phyloP scores from a whole-genome alignment of 768 basidiomycete genomes.

The Lentinula boryana region DNA sequence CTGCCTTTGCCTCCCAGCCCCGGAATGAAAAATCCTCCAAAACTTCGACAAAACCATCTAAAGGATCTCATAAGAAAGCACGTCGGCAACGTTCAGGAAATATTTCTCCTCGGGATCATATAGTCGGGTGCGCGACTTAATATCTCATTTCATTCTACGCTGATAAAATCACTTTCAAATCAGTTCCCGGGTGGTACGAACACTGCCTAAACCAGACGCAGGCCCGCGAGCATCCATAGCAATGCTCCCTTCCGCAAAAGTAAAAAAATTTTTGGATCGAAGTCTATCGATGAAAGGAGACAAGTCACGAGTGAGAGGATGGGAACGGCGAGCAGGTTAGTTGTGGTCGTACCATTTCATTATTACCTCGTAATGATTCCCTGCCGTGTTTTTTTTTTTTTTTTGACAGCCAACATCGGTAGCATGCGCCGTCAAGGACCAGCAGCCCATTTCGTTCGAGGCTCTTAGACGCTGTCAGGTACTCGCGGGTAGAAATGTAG shows the following conservation, averaged over 20 bases:
- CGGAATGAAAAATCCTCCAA: neutral
- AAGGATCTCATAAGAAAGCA: neutral
- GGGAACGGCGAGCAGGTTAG: constrained; percentile 1
- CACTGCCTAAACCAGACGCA: neutral
- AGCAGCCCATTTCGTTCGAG: constrained; percentile 1
- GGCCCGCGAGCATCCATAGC: neutral
- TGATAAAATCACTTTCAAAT: neutral
- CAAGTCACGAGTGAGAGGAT: neutral
- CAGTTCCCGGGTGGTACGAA: neutral
- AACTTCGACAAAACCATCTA: neutral
- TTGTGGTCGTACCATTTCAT: neutral
- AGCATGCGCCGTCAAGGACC: constrained; percentile 2
- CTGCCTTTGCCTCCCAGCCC: neutral
- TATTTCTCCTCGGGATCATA: neutral
- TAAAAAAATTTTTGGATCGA: neutral
- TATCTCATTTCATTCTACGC: neutral
- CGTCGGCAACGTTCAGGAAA: neutral
- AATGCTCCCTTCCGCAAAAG: constrained; percentile 1
- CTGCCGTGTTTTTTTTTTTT: neutral
- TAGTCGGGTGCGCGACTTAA: neutral
- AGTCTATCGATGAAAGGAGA: neutral
- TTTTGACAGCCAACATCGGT: neutral
- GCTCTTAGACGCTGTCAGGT: too few species aligned
- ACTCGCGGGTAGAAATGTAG: too few species aligned
- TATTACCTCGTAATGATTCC: too few species aligned